phyloP scores from a whole-genome alignment of 768 basidiomycete genomes.

The Clavaria fumosa region DNA sequence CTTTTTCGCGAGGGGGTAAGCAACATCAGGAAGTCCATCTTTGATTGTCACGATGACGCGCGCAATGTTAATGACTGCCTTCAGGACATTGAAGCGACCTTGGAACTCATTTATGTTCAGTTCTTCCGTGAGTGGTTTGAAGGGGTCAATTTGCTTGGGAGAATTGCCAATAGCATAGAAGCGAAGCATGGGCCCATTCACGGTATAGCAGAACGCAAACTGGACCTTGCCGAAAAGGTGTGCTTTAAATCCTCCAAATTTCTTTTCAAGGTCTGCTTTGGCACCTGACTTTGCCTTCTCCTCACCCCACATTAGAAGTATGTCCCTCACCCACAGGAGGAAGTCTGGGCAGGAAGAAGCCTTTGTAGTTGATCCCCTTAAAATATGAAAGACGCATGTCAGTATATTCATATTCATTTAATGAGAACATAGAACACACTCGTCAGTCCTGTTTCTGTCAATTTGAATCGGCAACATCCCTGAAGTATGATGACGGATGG shows the following conservation, averaged over 20 bases:
- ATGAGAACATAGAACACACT: constrained; percentile 3
- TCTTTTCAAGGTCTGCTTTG: not conserved
- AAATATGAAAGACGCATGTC: not conserved
- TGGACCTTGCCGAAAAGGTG: constrained; percentile 1
- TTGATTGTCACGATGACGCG: constrained; percentile 5
- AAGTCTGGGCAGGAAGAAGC: constrained; percentile 2
- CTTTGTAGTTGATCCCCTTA: not conserved
- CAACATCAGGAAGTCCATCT: not conserved
- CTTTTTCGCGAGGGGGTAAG: constrained; percentile 3
- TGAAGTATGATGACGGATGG: not conserved
- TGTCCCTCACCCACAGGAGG: constrained; percentile 6
- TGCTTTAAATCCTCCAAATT: constrained; percentile 3
- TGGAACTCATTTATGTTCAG: not conserved
- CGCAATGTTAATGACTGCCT: constrained; percentile 4
- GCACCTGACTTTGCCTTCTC: not conserved
- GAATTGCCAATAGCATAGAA: constrained; percentile 1
- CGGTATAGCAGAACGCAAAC: constrained; percentile 3
- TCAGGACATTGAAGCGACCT: not conserved
- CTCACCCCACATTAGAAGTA: constrained; percentile 5
- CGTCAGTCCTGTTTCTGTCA: constrained; percentile 4
- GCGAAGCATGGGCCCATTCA: constrained; percentile 2
- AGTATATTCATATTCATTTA: not conserved
- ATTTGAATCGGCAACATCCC: not conserved
- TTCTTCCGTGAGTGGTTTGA: constrained; percentile 4
- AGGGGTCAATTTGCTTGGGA: not conserved